Evolutionary conservation across 306 rosid species (phyloP).

Genomic region (Citrullus amarus): DNA sequence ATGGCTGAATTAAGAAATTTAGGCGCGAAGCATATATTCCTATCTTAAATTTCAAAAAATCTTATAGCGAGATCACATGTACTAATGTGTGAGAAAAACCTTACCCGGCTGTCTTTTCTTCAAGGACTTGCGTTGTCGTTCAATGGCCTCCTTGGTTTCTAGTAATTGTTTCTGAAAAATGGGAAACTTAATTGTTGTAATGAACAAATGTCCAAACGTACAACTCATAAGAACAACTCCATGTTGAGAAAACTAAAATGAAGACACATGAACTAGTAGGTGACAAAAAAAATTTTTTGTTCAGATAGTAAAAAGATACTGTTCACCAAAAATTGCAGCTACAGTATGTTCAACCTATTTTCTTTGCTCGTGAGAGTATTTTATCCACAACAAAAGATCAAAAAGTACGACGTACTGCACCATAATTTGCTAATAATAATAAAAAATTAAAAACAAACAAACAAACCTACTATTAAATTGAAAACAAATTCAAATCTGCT

Average conservation of each 20-base stretch:
- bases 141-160: conserved; percentile 85
- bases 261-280: background rate
- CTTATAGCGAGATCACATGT: background rate
- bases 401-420: background rate
- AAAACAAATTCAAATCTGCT: background rate
- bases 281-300: background rate
- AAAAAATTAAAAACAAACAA: background rate
- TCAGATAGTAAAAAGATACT: background rate
- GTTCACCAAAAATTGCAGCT: background rate
- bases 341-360: background rate
- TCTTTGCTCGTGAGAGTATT: background rate
- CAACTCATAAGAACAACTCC: background rate
- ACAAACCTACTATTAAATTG: background rate
- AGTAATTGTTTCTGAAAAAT: conserved; percentile 57
- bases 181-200: background rate
- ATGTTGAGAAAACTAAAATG: background rate
- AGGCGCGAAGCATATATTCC: background rate
- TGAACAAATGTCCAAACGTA: background rate
- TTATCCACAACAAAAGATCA: background rate
- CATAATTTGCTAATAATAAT: background rate
- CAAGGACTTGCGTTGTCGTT: conserved; percentile 80
- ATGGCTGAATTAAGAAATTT: background rate
- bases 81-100: background rate
- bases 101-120: conserved; percentile 85
- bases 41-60: background rate